phyloP scores from a whole-genome alignment of 192 early-diverging fungal species.

The Backusella mclennaniae region DNA sequence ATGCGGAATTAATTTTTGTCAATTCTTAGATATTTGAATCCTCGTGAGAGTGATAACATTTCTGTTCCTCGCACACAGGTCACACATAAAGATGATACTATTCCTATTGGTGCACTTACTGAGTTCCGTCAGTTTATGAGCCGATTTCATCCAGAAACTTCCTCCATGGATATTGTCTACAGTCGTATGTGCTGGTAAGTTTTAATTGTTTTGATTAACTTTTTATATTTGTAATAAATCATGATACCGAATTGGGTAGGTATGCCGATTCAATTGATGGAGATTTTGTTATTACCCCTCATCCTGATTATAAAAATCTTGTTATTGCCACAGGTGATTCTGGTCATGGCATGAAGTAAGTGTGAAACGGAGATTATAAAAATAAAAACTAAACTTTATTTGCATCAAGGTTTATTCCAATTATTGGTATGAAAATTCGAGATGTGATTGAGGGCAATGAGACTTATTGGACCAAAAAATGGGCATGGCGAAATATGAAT shows the following conservation, averaged over 20 bases:
- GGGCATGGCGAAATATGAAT: conserved; percentile 4
- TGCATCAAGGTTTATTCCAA: conserved; percentile 36
- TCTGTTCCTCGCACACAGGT: conserved; percentile 38
- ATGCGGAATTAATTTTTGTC: not conserved
- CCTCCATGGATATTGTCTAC: conserved; percentile 25
- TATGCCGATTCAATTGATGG: conserved; percentile 54
- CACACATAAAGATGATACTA: conserved; percentile 20
- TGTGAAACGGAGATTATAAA: not conserved
- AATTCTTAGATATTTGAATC: conserved; percentile 39
- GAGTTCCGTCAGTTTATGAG: conserved; percentile 37
- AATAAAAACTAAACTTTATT: not conserved
- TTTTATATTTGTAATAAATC: not conserved
- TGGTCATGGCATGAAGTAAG: conserved; percentile 55
- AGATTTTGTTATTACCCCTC: conserved; percentile 44
- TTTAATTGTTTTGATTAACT: not conserved
- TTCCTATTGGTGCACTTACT: conserved; percentile 38
- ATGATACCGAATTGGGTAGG: conserved; percentile 5
- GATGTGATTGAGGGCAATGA: conserved; percentile 43
- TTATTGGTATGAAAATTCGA: conserved; percentile 43
- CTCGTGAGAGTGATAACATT: conserved; percentile 16
- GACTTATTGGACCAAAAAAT: not conserved
- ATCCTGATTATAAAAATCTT: conserved; percentile 33
- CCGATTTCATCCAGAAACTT: conserved; percentile 34
- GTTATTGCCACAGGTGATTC: conserved; percentile 52
- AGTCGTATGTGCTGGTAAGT: conserved; percentile 47